phyloP scores from a whole-genome alignment of 345 rosid genomes.

The Aquilaria yunnanensis region DNA sequence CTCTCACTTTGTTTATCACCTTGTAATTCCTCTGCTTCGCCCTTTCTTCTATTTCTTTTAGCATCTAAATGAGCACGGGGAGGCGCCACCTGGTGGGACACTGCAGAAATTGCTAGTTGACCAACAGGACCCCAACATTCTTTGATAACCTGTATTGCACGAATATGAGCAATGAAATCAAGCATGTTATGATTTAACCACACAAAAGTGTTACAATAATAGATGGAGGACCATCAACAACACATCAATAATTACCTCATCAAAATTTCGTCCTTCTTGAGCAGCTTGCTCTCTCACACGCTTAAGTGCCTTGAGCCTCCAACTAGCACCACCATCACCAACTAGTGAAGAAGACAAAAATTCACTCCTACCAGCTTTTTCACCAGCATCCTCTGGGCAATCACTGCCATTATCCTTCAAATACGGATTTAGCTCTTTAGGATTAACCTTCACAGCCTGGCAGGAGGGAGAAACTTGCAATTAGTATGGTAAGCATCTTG shows the following conservation, averaged over 20 bases:
- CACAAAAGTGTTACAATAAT: conserved; percentile 1
- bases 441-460: conserved; percentile 46
- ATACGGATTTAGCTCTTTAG: conserved; percentile 85
- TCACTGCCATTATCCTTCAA: conserved; percentile 67
- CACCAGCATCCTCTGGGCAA: conserved; percentile 67
- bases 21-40: conserved; percentile 24
- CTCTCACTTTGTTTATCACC: conserved; percentile 27
- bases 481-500: conserved; percentile 1
- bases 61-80: conserved; percentile 87
- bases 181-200: background rate
- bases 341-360: conserved; percentile 54
- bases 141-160: conserved; percentile 58
- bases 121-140: conserved; percentile 85
- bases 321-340: conserved; percentile 97
- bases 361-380: conserved; percentile 26
- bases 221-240: too few relatives aligned
- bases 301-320: conserved; percentile 88
- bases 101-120: conserved; percentile 58
- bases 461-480: conserved; percentile 3
- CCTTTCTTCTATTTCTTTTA: conserved; percentile 55
- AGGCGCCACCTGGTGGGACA: conserved; percentile 68
- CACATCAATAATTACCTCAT: conserved; percentile 36
- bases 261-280: conserved; percentile 69
- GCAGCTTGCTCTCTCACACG: conserved; percentile 90
- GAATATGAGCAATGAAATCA: conserved; percentile 11